phyloP scores from a whole-genome alignment of 2,329 filamentous ascomycete species.

The Magnaporthiopsis rhizophila region DNA sequence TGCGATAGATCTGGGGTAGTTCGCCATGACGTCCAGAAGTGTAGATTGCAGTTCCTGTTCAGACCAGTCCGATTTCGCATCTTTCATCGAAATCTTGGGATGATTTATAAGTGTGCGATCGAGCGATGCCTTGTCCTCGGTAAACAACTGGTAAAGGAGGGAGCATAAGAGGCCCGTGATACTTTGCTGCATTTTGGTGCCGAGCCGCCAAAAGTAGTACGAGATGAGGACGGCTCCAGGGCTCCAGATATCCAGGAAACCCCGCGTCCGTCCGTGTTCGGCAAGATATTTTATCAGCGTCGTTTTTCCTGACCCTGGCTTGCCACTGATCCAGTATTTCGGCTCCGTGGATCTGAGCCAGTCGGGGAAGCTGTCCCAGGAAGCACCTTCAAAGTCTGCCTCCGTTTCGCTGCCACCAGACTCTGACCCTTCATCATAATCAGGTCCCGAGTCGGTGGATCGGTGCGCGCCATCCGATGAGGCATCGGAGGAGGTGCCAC shows the following conservation, averaged over 20 bases:
- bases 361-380: neutral
- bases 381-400: too few relatives aligned
- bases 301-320: constrained; percentile 24
- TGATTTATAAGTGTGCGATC: neutral
- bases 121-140: neutral
- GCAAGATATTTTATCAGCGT: constrained; percentile 23
- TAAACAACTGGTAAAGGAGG: constrained; percentile 16
- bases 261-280: constrained; percentile 4
- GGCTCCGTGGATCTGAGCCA: neutral
- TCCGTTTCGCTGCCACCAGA: too few relatives aligned
- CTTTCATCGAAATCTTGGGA: neutral
- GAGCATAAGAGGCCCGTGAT: constrained; percentile 18
- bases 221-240: constrained; percentile 9
- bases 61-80: constrained; percentile 11
- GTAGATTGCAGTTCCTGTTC: constrained; percentile 1
- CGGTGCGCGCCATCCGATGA: too few relatives aligned
- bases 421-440: too few relatives aligned
- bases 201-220: constrained; percentile 24
- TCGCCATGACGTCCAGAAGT: too few relatives aligned
- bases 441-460: too few relatives aligned
- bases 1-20: neutral
- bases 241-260: constrained; percentile 15
- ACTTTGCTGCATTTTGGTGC: constrained; percentile 17
- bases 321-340: constrained; percentile 24
- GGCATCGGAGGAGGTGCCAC: too few relatives aligned